Evolutionary conservation across 2,329 filamentous ascomycete species (phyloP), one percentile per base, ranked within the genome.

Genomic region (Fusarium burgessii): DNA sequence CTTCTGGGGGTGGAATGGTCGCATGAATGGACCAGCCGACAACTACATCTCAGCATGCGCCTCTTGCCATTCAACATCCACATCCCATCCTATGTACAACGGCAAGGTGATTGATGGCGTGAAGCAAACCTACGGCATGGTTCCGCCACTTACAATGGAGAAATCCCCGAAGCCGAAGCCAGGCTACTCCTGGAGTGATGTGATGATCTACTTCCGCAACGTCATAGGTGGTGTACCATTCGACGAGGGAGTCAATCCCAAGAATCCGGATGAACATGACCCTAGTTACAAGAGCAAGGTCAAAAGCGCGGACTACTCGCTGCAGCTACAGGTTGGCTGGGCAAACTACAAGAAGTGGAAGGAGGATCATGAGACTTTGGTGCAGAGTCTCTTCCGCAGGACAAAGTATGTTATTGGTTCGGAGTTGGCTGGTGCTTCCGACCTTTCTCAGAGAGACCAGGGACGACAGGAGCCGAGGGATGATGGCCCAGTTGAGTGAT

Each of bases 21-120:
- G 56, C 13, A 58, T 54, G 46, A 58, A 58, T 20, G 46, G 46
- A 1, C 56, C 56, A 13, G 46, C 56, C 1, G 56, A 54, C 14
- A 58, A 52, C 14, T 58, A 41, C 3, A 54, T 58, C 14, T 58
- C 36, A n/a, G 56, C 56, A 17, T 58, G 56, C 15, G 46, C 56
- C 7, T 58, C 56, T 13, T 58, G 46, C 17, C 56, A 58, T 15
- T 52, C 56, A 41, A 54, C 46, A n/a, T 38, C 56, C 1, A 17
- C 46, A 6, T 32, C 35, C 6, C 35, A 58, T 35, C 27, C 46
- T 2, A 33, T 54, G 27, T 25, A 52, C 2, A 54, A 54, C 4
- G 51, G 51, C 27, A 45, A 46, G 7, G 38, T 45, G 6, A 23
- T 33, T n/a, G 4, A 55, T 20, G 51, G 51, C 4, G 51, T 55